Evolutionary conservation across 2,329 filamentous ascomycete genomes (phyloP), one percentile per base, ranked within the genome.

Genomic region (Botrytis fragariae): DNA sequence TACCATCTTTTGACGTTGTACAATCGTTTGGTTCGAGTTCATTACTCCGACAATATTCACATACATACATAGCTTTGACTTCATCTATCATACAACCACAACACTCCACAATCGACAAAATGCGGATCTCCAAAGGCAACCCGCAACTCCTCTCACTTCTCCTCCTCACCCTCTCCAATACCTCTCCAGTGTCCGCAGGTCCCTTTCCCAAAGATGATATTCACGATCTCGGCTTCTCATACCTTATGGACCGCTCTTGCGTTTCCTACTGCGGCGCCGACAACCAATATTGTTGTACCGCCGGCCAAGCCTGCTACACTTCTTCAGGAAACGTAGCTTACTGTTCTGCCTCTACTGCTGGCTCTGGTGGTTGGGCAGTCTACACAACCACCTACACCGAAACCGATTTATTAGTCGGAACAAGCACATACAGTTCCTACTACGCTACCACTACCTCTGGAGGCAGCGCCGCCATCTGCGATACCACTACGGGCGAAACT

Each of bases 331-430:
- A 84, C 76, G 82, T 87, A 59, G 87, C 88, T 44, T 85, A 84
- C 70, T 90, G 88, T 77, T 79, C 83, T 54, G 72, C 77, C 12
- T 74, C 67, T 81, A 39, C 16, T 35, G 32, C 18, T 9, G 80
- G 48, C 57, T 69, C 35, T 78, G 73, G 72, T 37, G 78, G 77
- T 63, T 79, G 77, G 74, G 75, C 69, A 45, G 78, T 80, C 63
- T 81, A 79, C 72, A 81, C 80, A 6, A 81, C 79, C 14, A 91
- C 89, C 7, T 90, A 87, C 87, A 90, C 88, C 39, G 84, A 87
- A 82, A 90, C 88, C 61, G 83, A 83, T 75, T 72, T 79, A 3
- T 42, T 77, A 5, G 89, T 88, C 2, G 88, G 84, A 80, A 91
- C 89, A 73, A 89, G 86, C 80, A 90, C 72, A 42, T 61, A 44